These are phyloP conservation scores for Cicer arietinum DNA, from an alignment of 306 rosid species.

Conservation along the genomic window DNA sequence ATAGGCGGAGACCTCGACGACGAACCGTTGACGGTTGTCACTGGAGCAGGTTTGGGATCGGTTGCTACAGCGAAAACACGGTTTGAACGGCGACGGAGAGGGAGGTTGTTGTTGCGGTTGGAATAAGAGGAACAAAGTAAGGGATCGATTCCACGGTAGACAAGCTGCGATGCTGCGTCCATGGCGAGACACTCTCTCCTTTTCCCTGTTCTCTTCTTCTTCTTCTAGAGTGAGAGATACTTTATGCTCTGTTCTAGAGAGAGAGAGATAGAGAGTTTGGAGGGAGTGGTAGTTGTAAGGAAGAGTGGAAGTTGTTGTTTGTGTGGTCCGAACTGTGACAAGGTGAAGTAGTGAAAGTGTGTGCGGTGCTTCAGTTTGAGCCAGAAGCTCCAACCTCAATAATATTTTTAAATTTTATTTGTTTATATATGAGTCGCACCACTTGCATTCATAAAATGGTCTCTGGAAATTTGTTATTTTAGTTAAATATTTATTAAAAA, in stretches of 20 bases:
- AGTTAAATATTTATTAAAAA: too few relatives aligned
- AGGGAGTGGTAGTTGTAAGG: slow-evolving; percentile 16
- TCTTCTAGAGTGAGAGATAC: slow-evolving; percentile 19
- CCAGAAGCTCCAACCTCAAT: background rate
- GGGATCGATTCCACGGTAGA: slow-evolving; percentile 65
- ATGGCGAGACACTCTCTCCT: slow-evolving; percentile 50
- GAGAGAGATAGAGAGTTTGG: background rate
- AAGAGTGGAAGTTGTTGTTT: background rate
- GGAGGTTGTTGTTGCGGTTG: slow-evolving; percentile 39
- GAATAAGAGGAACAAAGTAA: slow-evolving; percentile 48
- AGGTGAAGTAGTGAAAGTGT: background rate
- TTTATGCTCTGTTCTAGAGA: background rate
- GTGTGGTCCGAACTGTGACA: slow-evolving; percentile 11
- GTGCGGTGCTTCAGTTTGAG: slow-evolving; percentile 16
- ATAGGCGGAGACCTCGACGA: slow-evolving; percentile 56
- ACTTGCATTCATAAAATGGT: too few relatives aligned
- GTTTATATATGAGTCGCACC: background rate
- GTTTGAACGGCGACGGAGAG: slow-evolving; percentile 54
- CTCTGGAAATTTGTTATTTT: too few relatives aligned
- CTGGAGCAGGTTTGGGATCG: slow-evolving; percentile 62
- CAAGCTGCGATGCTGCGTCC: slow-evolving; percentile 80
- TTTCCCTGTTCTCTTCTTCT: background rate
- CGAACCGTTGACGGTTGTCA: slow-evolving; percentile 54
- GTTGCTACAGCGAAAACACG: slow-evolving; percentile 73
- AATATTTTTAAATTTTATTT: background rate